A percentile compares a stretch with the other conserved stretches of the same genome.
Conservation (phyloP, 2,329 filamentous ascomycete genomes). For the Aspergillus vadensis region DNA sequence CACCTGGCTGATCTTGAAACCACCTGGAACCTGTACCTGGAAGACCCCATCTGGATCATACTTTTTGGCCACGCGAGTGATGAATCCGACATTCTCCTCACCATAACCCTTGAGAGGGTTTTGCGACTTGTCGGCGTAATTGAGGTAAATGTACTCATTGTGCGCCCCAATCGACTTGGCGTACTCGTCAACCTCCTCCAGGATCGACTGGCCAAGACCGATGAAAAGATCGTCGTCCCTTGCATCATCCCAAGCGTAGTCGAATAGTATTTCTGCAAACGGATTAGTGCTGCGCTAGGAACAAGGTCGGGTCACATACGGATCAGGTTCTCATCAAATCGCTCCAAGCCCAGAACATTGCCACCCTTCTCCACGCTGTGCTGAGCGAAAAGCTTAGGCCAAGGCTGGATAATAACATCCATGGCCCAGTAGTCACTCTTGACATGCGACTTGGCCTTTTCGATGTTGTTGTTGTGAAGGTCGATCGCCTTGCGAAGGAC, state of each 20-base stretch:
- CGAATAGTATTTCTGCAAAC: neutral
- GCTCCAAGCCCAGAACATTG: conserved; percentile 40
- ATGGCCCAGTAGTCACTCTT: conserved; percentile 18
- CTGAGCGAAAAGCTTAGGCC: conserved; percentile 41
- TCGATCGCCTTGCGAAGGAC: conserved; percentile 23
- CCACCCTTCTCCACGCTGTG: conserved; percentile 38
- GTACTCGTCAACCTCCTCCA: conserved; percentile 34
- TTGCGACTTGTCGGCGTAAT: conserved; percentile 50
- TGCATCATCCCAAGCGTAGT: conserved; percentile 28
- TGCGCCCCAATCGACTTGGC: conserved; percentile 26
- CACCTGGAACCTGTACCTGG: conserved; percentile 31
- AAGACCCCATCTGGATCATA: conserved; percentile 33
- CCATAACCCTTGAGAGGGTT: conserved; percentile 48
- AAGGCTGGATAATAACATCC: conserved; percentile 43
- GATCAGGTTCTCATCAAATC: conserved; percentile 30
- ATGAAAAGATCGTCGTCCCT: conserved; percentile 40
- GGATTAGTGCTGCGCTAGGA: neutral
- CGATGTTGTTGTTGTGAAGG: conserved; percentile 22
- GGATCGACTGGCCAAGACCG: conserved; percentile 29
- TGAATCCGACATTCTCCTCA: conserved; percentile 36
- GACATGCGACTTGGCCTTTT: conserved; percentile 17
- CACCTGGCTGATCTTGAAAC: conserved; percentile 29
- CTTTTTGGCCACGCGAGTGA: conserved; percentile 22
- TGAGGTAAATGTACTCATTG: conserved; percentile 47
- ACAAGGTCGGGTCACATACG: neutral